Conservation (phyloP, 495 filamentous ascomycete species). For the Neurospora pannonica region DNA sequence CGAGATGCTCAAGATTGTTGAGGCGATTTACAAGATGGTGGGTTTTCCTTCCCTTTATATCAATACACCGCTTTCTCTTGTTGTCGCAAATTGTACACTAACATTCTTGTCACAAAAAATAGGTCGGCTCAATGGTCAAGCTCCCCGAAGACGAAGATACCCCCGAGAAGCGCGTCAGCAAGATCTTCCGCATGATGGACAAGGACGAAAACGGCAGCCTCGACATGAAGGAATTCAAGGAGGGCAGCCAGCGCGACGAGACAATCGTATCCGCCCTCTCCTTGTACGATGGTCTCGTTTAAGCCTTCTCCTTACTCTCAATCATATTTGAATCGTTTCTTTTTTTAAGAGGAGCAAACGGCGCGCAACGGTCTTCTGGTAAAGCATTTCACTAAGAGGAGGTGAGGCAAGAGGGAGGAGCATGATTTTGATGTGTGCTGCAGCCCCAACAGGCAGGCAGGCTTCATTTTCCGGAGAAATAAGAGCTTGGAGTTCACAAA, state of each 20-base stretch:
- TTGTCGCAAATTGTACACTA: slow-evolving; percentile 8
- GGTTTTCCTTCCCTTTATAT: slow-evolving; percentile 4
- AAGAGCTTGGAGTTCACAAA: not conserved
- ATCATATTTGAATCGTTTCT: not conserved
- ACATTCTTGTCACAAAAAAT: not conserved
- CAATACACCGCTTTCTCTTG: not conserved
- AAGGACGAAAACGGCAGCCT: slow-evolving; percentile 96
- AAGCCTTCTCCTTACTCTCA: slow-evolving; percentile 2
- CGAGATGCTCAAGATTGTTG: slow-evolving; percentile 96
- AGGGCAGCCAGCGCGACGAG: slow-evolving; percentile 95
- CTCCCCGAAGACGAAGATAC: slow-evolving; percentile 97
- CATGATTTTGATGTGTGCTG: not conserved
- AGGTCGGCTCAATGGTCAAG: slow-evolving; percentile 99
- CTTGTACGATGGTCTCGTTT: slow-evolving; percentile 92
- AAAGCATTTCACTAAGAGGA: not conserved
- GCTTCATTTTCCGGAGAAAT: not conserved
- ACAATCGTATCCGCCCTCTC: slow-evolving; percentile 98
- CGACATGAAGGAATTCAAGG: slow-evolving; percentile 95
- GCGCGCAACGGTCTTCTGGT: not conserved
- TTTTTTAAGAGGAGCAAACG: not conserved
- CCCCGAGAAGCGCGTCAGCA: slow-evolving; percentile 92
- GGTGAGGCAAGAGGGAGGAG: not conserved
- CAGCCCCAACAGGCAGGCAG: not conserved
- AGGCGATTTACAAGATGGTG: slow-evolving; percentile 99
- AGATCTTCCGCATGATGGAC: slow-evolving; percentile 99